A percentile compares a stretch with the other conserved stretches of the same genome.
Conservation (phyloP, 164 flowering plant species). For the Umbilicus rupestris region DNA sequence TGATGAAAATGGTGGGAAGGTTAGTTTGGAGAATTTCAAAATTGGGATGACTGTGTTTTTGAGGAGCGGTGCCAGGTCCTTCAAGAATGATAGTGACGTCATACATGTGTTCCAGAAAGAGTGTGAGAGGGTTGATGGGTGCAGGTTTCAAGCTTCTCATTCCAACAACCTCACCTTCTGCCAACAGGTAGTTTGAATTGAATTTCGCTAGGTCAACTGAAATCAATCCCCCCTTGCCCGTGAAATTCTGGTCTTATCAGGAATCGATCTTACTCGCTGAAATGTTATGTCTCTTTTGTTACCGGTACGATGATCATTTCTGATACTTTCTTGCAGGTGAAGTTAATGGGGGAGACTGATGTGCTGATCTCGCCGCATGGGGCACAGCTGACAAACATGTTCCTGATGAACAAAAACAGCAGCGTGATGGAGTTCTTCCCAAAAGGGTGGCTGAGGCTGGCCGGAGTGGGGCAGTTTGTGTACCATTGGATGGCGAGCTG, state of each 20-base stretch:
- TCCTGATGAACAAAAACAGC: slow-evolving; percentile 56
- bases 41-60: slow-evolving; percentile 66
- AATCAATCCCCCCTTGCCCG: too few relatives aligned
- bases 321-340: slow-evolving; percentile 32
- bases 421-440: slow-evolving; percentile 82
- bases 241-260: too few relatives aligned
- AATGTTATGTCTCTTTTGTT: neutral
- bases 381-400: slow-evolving; percentile 67
- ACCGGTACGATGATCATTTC: neutral
- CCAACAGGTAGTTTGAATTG: slow-evolving; percentile 52
- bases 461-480: slow-evolving; percentile 67
- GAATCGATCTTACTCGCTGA: neutral
- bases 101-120: slow-evolving; percentile 41
- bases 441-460: slow-evolving; percentile 66
- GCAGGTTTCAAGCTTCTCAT: slow-evolving; percentile 40
- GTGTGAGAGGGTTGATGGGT: slow-evolving; percentile 48
- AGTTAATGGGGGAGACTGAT: slow-evolving; percentile 50
- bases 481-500: slow-evolving; percentile 47
- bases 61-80: slow-evolving; percentile 67
- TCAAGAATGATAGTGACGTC: slow-evolving; percentile 49
- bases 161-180: slow-evolving; percentile 61
- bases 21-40: slow-evolving; percentile 5
- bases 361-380: slow-evolving; percentile 65
- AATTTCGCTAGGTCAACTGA: neutral
- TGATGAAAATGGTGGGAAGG: slow-evolving; percentile 4